Evolutionary conservation across 164 flowering plant species (phyloP), one percentile per base, ranked within the genome.

Genomic region (Stephania japonica): DNA sequence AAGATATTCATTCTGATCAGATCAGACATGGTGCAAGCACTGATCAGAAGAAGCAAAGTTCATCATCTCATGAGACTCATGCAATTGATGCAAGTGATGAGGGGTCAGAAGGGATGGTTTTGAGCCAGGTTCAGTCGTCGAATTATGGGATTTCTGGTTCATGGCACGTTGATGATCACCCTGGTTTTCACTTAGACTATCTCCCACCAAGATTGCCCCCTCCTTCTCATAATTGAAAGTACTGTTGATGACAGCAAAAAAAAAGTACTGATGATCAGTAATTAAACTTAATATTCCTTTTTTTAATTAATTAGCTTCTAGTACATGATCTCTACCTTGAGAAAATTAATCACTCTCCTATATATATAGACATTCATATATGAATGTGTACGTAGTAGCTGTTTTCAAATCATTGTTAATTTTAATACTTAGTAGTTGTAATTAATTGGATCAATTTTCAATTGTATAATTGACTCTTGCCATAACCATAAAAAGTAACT

Each of bases 121-220:
- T 13, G 13, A 32, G 66, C 6, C 6, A 63, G 27, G 71, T 66
- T 50, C 21, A 5, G 19, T 53, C n/a, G n/a, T n/a, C 61, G 19
- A 18, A 53, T 53, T 10, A 19, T 10, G 61, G 14, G 19, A 21
- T 10, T 53, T 74, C 73, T 16, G 70, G 75, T 75, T 70, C 73
- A 61, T 72, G 69, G 75, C 64, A 44, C 47, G 61, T 61, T 38
- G 72, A 70, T 64, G 73, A 62, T n/a, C 69, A 75, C 47, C 77
- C 80, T 8, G 79, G 72, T 16, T 78, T 76, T 72, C 78, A 84
- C 74, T 71, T 80, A 66, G 94, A 90, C 72, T 90, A 90, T 74
- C 62, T 82, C 23, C 87, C 86, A 47, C 90, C 94, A 25, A 82
- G 78, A 78, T 84, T 85, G 14, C 89, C 88, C 68, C 94, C 94